Base-by-base conservation (phyloP, 2,329 filamentous ascomycete species). In the Seiridium cupressi region DNA sequence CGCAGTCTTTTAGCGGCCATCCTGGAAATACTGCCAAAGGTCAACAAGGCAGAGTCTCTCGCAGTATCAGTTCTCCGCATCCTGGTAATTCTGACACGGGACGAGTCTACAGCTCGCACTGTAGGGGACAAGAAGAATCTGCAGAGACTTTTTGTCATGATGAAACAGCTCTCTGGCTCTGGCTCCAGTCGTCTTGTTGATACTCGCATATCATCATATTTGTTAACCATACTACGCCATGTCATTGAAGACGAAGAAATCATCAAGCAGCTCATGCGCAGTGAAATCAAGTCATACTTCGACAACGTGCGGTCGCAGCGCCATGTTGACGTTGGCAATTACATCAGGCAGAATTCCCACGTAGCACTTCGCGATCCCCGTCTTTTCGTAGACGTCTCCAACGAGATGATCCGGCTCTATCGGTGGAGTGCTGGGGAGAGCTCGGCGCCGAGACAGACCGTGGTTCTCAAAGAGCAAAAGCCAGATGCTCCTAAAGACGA, bases 241-340 rank as follows among this genome's bases (percentile, higher is more conserved):
- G 89, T 99, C 64, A 86, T 98, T 58, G 95, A 99, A 75, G 96
- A 99, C 69, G 92, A 97, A 55, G 89, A 93, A 18, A 95, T 90
- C 2, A 84, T 98, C 62, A 92, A 91, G 65, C 92, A 97, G 71
- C 89, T 97, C 62, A 97, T 99, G 90, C 85, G 89, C 56, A 90
- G 89, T 35, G 94, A 98, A 72, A 96, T 99, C 68, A 87, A 88
- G 64, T 79, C 85, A n/a, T 88, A 86, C 68, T 91, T 97, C 65
- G 87, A 91, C 58, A 81, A 82, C 62, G 70, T 76, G 5, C 75
- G 82, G 42, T 79, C 75, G 48, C 72, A 76, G 36, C 84, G 89
- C 44, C 79, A 83, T 46, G 79, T 85, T 38, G 94, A 98, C 66
- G 86, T 91, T 3, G 81, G 84, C 7, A 82, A 78, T 8, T 98